Percentiles rank a stretch among this genome's conserved stretches.
Evolutionary conservation across 202 grass and related monocot species (phyloP).

Genomic region (Saccharum hybrid): DNA sequence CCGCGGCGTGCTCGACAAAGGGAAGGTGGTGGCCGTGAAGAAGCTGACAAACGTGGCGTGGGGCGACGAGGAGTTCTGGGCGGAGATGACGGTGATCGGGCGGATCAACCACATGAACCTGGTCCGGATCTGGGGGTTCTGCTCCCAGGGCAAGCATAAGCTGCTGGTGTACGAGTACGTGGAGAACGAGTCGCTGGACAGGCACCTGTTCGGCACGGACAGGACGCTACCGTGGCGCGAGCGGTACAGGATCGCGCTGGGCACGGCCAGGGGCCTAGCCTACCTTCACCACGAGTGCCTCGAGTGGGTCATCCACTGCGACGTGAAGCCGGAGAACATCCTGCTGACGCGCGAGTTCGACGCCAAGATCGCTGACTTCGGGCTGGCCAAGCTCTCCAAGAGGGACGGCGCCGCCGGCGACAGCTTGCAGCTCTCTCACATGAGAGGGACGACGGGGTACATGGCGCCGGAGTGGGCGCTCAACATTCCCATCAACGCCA

Average conservation of each 20-base stretch:
- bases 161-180: slow-evolving; percentile 27
- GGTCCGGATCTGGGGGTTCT: background rate
- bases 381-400: slow-evolving; percentile 57
- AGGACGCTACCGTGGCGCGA: background rate
- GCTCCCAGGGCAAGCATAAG: slow-evolving; percentile 17
- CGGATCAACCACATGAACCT: slow-evolving; percentile 27
- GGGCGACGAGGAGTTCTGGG: slow-evolving; percentile 23
- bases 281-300: slow-evolving; percentile 32
- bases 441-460: slow-evolving; percentile 41
- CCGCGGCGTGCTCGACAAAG: slow-evolving; percentile 5
- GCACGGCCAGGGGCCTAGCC: slow-evolving; percentile 16
- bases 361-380: slow-evolving; percentile 57
- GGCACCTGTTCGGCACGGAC: background rate
- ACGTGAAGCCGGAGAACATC: slow-evolving; percentile 98
- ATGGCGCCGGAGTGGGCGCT: slow-evolving; percentile 62
- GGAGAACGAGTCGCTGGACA: slow-evolving; percentile 16
- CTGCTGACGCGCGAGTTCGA: slow-evolving; percentile 45
- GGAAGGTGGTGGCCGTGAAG: slow-evolving; percentile 25
- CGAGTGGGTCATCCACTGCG: slow-evolving; percentile 62
- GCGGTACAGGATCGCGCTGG: background rate
- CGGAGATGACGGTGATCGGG: slow-evolving; percentile 11
- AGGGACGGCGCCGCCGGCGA: background rate
- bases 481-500: slow-evolving; percentile 49
- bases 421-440: slow-evolving; percentile 15
- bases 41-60: background rate